Base-by-base conservation (phyloP, 495 filamentous ascomycete genomes). In the Cetradonia linearis region DNA sequence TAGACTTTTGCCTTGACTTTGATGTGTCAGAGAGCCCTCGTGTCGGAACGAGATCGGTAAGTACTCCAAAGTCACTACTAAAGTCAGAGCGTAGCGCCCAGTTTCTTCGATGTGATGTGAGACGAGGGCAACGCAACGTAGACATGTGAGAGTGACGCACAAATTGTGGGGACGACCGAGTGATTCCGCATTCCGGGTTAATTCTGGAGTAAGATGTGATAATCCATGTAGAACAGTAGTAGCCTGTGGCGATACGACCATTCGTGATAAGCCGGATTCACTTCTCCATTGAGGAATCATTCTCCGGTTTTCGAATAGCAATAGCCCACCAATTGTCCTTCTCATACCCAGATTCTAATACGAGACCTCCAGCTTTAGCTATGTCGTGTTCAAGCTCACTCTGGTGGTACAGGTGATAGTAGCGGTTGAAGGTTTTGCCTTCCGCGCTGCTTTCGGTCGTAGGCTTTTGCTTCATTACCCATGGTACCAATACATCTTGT, bases 291-390 rank as follows among this genome's bases (percentile, higher is more conserved):
- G 25, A 46, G 42, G 57, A 18, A 23, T 36, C 30, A 14, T 59
- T 47, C 50, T 52, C 20, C 20, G 10, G 56, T 14, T 47, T 61
- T 54, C 71, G 72, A 38, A 69, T 71, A 48, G 78, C 80, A 52
- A 89, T 85, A 37, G 80, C 89, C 92, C 93, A 98, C 93, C 93
- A 97, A 76, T 98, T 98, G 65, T 98, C 93, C 72, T 83, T 93
- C 68, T 98, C 93, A 75, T 96, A 98, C 31, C 93, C 93, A 58
- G 84, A 85, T 63, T 86, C 84, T 46, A 92, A 62, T 20, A 96
- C 82, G 53, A 68, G 70, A 37, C 93, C 93, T 34, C 89, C 91
- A 48, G 89, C 93, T 30, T 73, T 76, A 44, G 69, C 67, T 61
- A 95, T 81, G 70, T 98, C 89, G 40, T 81, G 77, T 68, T 96